Evolutionary conservation across 192 early-diverging fungal genomes (phyloP).

Genomic region (Backusella westeae): DNA sequence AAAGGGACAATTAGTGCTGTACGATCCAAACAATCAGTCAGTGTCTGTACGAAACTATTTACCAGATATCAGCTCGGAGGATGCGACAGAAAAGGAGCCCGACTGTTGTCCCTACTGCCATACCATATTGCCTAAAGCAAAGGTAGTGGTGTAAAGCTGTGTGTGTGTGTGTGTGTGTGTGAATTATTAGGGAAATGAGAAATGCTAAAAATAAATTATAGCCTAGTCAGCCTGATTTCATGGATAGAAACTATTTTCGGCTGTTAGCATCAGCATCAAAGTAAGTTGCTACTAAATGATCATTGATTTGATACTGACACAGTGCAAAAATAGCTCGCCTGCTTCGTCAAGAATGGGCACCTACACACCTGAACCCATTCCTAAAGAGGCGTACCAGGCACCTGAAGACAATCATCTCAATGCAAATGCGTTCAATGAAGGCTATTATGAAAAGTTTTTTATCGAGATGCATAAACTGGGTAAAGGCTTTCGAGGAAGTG

Average conservation of each 20-base stretch:
- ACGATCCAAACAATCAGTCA: slow-evolving; percentile 55
- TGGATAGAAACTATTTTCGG: slow-evolving; percentile 62
- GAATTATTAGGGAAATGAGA: neutral
- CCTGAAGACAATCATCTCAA: slow-evolving; percentile 45
- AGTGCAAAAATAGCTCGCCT: slow-evolving; percentile 3
- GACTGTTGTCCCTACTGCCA: slow-evolving; percentile 11
- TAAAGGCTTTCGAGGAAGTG: slow-evolving; percentile 84
- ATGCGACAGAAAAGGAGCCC: neutral
- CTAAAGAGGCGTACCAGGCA: slow-evolving; percentile 4
- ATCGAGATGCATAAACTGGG: slow-evolving; percentile 85
- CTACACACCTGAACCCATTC: slow-evolving; percentile 2
- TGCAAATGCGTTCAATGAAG: slow-evolving; percentile 83
- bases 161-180: neutral
- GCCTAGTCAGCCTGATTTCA: slow-evolving; percentile 18
- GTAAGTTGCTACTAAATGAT: neutral
- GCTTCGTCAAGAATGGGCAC: neutral
- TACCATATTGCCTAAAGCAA: neutral
- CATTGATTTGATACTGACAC: neutral
- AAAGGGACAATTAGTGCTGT: slow-evolving; percentile 61
- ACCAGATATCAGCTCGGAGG: neutral
- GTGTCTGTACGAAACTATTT: slow-evolving; percentile 45
- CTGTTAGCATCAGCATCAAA: slow-evolving; percentile 45
- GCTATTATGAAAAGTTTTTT: slow-evolving; percentile 95
- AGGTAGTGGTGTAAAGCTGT: neutral
- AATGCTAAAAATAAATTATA: neutral